Evolutionary conservation across 768 basidiomycete genomes (phyloP), one percentile per base, ranked within the genome.

Genomic region (Gautieria morchelliformis): DNA sequence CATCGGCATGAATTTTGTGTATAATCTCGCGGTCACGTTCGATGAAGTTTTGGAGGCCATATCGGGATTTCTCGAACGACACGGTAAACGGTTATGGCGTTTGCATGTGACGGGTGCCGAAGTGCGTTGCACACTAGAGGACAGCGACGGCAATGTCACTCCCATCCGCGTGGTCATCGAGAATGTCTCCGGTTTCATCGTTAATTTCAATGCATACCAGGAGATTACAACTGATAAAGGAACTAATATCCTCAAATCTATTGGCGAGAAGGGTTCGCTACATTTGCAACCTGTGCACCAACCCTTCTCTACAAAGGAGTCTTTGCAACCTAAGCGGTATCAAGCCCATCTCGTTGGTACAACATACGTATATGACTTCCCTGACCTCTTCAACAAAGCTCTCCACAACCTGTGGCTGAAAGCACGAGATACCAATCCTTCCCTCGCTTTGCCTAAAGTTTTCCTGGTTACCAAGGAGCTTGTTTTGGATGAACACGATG

Each of bases 341-440:
- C 95, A 98, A 68, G 96, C 96, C 22, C 96, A 99, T 71, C 82
- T 97, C 59, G 86, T 96, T 63, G 96, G 96, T 53, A 99, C 96
- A 32, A 99, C 96, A 52, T 99, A 98, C 69, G 94, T 89, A 33
- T 98, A 98, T 72, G 96, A 98, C 72, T 99, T 98, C 86, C 96
- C 96, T 42, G 96, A 96, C 65, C 83, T 99, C 61, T 99, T 98
- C 79, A 87, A 93, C 40, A 98, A 98, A 74, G 93, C 95, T 7
- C 75, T 98, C 59, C 89, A 93, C 66, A 92, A 93, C 65, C 79
- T 93, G 60, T 99, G 96, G 96, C 74, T 80, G 61, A 83, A 85
- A 64, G 82, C 82, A 45, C 81, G 86, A 41, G 70, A 74, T 41
- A 72, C 70, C 27, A 81, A 89, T 65, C 74, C 90, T 12, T 79